Evolutionary conservation across 148 eudicot species (phyloP).

Genomic region (Cornus florida): DNA sequence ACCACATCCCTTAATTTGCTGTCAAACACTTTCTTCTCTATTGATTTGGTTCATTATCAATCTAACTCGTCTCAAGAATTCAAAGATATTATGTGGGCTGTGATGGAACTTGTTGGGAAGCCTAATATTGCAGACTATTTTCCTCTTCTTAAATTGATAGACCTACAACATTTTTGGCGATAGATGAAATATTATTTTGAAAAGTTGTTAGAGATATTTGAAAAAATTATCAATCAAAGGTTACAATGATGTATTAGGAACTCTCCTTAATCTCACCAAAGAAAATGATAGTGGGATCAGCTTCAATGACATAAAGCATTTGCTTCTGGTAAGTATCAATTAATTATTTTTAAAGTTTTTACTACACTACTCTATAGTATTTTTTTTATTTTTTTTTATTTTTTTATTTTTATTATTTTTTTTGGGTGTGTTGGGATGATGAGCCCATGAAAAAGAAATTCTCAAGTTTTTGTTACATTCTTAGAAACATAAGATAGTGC

Average conservation of each 20-base stretch:
- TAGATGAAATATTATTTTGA: not conserved
- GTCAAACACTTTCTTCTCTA: not conserved
- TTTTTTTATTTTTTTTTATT: too few relatives aligned
- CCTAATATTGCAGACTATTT: not conserved
- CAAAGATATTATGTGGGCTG: not conserved
- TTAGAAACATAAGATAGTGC: too few relatives aligned
- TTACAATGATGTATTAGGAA: constrained; percentile 26
- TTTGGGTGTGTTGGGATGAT: too few relatives aligned
- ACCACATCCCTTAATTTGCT: not conserved
- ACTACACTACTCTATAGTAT: too few relatives aligned
- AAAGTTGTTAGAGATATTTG: not conserved
- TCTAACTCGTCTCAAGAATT: not conserved
- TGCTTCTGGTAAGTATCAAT: constrained; percentile 19
- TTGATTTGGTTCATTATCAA: not conserved
- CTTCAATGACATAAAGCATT: constrained; percentile 25
- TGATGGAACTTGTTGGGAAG: not conserved
- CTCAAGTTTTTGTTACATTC: too few relatives aligned
- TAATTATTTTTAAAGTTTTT: too few relatives aligned
- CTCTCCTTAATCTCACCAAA: constrained; percentile 23
- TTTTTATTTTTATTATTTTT: too few relatives aligned
- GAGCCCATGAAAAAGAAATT: too few relatives aligned
- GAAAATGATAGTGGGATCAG: constrained; percentile 10
- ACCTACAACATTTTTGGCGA: not conserved
- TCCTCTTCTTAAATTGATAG: not conserved
- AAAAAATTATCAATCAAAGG: constrained; percentile 19